Base-by-base conservation (phyloP, 441 rosid genomes). In the Populus hybrid region DNA sequence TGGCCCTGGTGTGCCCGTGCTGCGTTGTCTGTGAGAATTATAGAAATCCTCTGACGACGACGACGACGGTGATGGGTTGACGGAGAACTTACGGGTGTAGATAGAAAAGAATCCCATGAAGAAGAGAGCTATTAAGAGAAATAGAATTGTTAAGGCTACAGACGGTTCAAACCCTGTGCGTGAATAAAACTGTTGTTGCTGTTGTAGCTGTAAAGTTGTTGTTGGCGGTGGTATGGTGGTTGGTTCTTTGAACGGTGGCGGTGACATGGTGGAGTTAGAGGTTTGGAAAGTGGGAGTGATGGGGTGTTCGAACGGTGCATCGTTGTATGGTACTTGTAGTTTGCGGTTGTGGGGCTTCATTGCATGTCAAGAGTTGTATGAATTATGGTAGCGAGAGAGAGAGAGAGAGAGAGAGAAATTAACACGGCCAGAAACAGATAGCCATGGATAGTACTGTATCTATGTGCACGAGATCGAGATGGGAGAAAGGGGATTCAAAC, bases 101-200 rank as follows among this genome's bases (percentile, higher is more conserved):
- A 89, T 78, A 42, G 91, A 90, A 77, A 89, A 82, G 84, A 89
- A 87, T 33, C 89, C 88, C 83, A 89, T 77, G 85, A 88, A 86
- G 88, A 87, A 86, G 76, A 89, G 87, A 73, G 82, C 88, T 31
- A 80, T 53, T 72, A 89, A 73, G 45, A 90, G 89, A 81, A 86
- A 36, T 33, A 90, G 81, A 71, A 84, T 23, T 9, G 88, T 82
- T 74, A 89, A 81, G 66, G 82, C 87, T 82, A 84, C 75, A 69
- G 85, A 80, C 69, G 88, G 80, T 53, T 85, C 88, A 42, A 89
- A 77, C 36, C 81, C n/a, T 28, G 74, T 9, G 79, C 5, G 21
- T 2, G 77, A n/a, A 9, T 69, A 69, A n/a, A 71, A 16, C 9
- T 35, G 33, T 21, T 36, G 9, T 23, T 36, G 33, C 33, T 11